Percentiles rank a stretch among this genome's conserved stretches.
These are phyloP conservation scores for Tetracentron sinense DNA, from an alignment of 164 flowering plant genomes.

Conservation along the genomic window DNA sequence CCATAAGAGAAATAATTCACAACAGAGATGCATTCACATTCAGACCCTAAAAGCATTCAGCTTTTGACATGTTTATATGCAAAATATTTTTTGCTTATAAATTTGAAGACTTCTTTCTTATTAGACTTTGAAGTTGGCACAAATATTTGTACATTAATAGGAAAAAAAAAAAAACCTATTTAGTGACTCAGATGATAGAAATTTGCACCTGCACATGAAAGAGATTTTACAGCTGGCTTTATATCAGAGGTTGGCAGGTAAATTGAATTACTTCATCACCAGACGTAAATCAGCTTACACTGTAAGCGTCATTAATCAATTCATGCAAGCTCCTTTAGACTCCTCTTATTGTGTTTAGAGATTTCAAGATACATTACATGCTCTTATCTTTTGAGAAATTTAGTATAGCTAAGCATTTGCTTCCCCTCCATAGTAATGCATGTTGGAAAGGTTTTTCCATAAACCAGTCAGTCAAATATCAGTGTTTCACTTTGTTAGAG, in stretches of 20 bases:
- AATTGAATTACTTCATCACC: background rate
- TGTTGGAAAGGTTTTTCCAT: no score
- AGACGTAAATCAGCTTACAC: background rate
- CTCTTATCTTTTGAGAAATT: no score
- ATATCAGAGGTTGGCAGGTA: background rate
- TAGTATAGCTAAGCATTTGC: no score
- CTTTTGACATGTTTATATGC: background rate
- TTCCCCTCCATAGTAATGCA: no score
- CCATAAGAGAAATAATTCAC: background rate
- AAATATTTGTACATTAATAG: no score
- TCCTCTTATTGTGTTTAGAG: no score
- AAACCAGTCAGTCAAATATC: no score
- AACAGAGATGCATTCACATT: background rate
- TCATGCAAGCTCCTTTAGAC: background rate
- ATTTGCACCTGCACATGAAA: no score
- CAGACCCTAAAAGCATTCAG: background rate
- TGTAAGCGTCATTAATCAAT: background rate
- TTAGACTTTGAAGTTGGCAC: background rate
- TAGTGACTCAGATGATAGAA: no score
- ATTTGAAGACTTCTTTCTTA: background rate
- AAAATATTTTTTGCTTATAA: background rate
- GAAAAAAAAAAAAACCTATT: no score
- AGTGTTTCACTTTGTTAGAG: no score
- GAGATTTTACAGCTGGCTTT: background rate
- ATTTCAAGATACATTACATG: no score